These are phyloP conservation scores for Tephrocybe sp. DNA, from an alignment of 768 basidiomycete species.

Conservation along the genomic window DNA sequence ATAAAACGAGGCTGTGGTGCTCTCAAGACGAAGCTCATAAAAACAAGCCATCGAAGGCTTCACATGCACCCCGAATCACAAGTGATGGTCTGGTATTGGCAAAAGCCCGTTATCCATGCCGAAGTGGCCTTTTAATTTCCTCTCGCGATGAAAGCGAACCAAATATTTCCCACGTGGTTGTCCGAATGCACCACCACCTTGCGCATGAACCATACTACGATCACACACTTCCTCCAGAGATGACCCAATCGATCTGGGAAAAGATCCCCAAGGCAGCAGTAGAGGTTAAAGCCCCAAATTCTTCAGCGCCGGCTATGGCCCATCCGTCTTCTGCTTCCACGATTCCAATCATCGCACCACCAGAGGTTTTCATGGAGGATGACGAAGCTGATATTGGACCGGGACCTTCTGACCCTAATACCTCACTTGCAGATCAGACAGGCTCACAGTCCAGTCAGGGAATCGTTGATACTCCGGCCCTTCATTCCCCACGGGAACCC, in stretches of 20 bases:
- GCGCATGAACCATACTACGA: conserved; percentile 45
- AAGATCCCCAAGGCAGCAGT: conserved; percentile 16
- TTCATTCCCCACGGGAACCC: too few relatives aligned
- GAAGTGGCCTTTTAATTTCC: conserved; percentile 46
- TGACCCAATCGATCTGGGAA: conserved; percentile 34
- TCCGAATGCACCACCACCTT: conserved; percentile 45
- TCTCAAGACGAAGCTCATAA: conserved; percentile 48
- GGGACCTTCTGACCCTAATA: conserved; percentile 4
- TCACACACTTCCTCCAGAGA: conserved; percentile 35
- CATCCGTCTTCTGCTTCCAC: background rate
- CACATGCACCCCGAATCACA: conserved; percentile 35
- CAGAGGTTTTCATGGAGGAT: background rate
- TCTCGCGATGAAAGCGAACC: conserved; percentile 32
- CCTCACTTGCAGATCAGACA: conserved; percentile 6
- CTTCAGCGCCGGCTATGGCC: background rate
- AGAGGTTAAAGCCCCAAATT: background rate
- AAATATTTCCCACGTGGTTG: conserved; percentile 29
- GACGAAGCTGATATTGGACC: conserved; percentile 8
- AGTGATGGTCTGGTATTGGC: conserved; percentile 38
- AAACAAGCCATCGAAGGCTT: conserved; percentile 34
- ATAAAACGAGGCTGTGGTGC: conserved; percentile 53
- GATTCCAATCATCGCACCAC: background rate
- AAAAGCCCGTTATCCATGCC: conserved; percentile 43
- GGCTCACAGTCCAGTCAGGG: background rate
- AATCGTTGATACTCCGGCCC: background rate